phyloP scores from a whole-genome alignment of 805 yeast species.

The Danielia reshetovae region DNA sequence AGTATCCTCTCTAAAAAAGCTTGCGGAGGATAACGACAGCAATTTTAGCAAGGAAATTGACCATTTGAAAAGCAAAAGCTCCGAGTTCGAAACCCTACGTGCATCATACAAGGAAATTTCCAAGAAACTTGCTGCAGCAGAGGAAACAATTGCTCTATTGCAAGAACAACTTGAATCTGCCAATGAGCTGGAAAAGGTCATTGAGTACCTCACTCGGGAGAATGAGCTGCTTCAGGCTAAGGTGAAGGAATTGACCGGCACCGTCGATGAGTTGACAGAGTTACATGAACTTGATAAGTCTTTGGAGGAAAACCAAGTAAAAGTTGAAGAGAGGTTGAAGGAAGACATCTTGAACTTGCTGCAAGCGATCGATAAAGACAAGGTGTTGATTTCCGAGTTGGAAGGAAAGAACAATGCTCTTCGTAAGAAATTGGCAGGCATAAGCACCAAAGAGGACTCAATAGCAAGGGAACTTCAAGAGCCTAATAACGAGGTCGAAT shows the following conservation, averaged over 20 bases:
- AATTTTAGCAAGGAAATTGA: slow-evolving; percentile 18
- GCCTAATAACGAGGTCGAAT: neutral
- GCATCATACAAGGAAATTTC: slow-evolving; percentile 2
- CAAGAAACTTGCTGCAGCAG: slow-evolving; percentile 18
- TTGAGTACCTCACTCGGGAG: slow-evolving; percentile 31
- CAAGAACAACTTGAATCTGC: slow-evolving; percentile 32
- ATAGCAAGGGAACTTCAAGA: too few relatives aligned
- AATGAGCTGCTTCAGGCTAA: slow-evolving; percentile 33
- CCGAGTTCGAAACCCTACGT: neutral
- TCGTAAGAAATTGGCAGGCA: too few relatives aligned
- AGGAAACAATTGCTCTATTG: slow-evolving; percentile 22
- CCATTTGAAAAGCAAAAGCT: slow-evolving; percentile 3
- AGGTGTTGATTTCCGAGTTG: slow-evolving; percentile 19
- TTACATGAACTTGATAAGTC: slow-evolving; percentile 47
- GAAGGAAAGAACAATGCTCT: slow-evolving; percentile 37
- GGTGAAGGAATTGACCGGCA: slow-evolving; percentile 28
- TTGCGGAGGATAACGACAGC: slow-evolving; percentile 22
- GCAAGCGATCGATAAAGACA: slow-evolving; percentile 11
- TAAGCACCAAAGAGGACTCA: too few relatives aligned
- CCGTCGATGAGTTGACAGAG: slow-evolving; percentile 46
- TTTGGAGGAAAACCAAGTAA: slow-evolving; percentile 43
- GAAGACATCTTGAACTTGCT: slow-evolving; percentile 28
- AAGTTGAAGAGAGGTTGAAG: slow-evolving; percentile 42
- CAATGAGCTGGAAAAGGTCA: slow-evolving; percentile 31
- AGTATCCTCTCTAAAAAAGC: slow-evolving; percentile 28